Evolutionary conservation across 768 basidiomycete species (phyloP).

Genomic region (Tulasnella calospora): DNA sequence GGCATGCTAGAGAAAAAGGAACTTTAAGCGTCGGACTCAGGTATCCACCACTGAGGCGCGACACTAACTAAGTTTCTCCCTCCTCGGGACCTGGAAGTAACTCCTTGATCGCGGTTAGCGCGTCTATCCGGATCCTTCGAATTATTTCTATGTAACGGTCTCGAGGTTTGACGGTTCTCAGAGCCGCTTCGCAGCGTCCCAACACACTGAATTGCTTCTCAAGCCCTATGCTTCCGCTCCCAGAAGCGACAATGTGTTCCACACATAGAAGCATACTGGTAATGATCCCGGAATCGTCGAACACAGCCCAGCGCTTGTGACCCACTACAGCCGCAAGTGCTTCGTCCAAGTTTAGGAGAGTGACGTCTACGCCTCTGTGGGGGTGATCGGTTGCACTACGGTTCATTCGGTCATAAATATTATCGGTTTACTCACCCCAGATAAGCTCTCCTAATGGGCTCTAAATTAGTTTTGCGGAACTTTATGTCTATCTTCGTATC

Average conservation of each 20-base stretch:
- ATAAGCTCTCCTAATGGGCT: neutral
- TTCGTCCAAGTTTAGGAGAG: neutral
- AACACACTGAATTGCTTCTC: neutral
- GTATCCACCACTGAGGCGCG: neutral
- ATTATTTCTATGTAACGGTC: neutral
- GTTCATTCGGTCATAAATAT: too few species aligned
- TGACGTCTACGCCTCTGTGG: neutral
- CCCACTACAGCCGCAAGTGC: neutral
- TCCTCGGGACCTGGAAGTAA: neutral
- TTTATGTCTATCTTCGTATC: too few species aligned
- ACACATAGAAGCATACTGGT: neutral
- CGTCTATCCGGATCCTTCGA: neutral
- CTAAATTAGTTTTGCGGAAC: neutral
- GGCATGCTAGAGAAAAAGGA: neutral
- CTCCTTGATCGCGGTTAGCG: neutral
- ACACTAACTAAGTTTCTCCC: neutral
- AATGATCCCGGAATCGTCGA: neutral
- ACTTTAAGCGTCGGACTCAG: neutral
- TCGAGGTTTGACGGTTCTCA: neutral
- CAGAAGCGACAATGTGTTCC: neutral
- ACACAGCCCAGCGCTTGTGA: neutral
- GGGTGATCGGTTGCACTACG: neutral
- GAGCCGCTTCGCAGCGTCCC: neutral
- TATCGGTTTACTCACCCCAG: neutral
- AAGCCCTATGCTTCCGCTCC: neutral